Evolutionary conservation across 805 yeast genomes (phyloP).

Genomic region (Saccharomycopsis amapae): DNA sequence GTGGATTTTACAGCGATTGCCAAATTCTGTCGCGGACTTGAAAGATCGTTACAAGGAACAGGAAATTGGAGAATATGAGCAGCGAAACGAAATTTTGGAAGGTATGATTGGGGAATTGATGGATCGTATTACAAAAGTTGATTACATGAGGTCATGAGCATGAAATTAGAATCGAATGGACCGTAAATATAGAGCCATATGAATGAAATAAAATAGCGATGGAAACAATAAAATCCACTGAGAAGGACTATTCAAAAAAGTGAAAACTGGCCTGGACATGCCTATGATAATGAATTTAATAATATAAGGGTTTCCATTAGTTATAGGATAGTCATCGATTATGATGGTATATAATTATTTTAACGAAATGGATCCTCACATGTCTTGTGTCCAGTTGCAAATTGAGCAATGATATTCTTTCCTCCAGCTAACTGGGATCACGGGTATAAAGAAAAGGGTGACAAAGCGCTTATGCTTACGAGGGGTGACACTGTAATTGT

Average conservation of each 20-base stretch:
- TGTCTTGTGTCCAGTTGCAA: conserved; percentile 43
- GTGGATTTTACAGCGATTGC: conserved; percentile 20
- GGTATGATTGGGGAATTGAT: conserved; percentile 16
- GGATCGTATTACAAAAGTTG: conserved; percentile 12
- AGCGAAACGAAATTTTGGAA: conserved; percentile 13
- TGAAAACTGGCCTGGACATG: no score
- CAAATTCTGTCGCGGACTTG: conserved; percentile 16
- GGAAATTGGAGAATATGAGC: conserved; percentile 16
- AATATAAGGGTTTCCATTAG: no score
- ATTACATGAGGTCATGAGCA: background rate
- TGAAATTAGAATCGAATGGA: background rate
- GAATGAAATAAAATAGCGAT: no score
- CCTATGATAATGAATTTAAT: no score
- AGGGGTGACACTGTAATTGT: conserved; percentile 47
- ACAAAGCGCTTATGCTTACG: conserved; percentile 47
- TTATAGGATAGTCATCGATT: no score
- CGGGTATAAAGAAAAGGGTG: conserved; percentile 47
- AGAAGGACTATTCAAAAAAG: no score
- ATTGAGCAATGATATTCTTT: conserved; percentile 45
- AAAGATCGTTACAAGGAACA: conserved; percentile 16
- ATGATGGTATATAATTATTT: no score
- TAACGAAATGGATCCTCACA: conserved; percentile 22
- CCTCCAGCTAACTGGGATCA: conserved; percentile 46
- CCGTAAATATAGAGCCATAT: background rate
- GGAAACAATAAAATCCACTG: no score